Conservation (phyloP, 2,329 filamentous ascomycete genomes). For the Colletotrichum limetticola region DNA sequence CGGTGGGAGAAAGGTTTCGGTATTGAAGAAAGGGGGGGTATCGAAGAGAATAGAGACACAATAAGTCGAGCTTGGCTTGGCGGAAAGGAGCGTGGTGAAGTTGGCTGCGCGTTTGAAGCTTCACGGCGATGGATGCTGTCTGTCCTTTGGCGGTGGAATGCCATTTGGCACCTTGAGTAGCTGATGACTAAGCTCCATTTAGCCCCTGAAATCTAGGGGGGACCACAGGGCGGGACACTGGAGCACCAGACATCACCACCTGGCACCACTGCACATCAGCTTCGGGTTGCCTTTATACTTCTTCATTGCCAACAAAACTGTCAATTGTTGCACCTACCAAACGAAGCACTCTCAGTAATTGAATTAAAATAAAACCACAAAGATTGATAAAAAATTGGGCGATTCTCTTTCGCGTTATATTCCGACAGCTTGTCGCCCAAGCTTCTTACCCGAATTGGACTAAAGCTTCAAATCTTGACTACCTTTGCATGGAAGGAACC, state of each 20-base stretch:
- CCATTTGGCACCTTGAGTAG: slow-evolving; percentile 18
- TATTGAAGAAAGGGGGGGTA: slow-evolving; percentile 1
- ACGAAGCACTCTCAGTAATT: no score
- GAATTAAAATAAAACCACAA: background rate
- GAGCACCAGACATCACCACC: background rate
- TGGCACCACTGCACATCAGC: no score
- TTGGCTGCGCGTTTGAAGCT: slow-evolving; percentile 31
- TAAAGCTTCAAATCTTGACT: background rate
- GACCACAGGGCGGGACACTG: background rate
- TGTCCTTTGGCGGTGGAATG: slow-evolving; percentile 32
- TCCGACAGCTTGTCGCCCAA: background rate
- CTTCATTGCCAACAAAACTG: no score
- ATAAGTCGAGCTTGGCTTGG: background rate
- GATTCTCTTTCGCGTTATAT: background rate
- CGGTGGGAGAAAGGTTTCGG: slow-evolving; percentile 48
- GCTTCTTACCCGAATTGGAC: background rate
- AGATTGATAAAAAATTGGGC: rapidly evolving
- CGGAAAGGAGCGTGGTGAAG: slow-evolving; percentile 42
- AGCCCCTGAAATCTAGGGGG: slow-evolving; percentile 32
- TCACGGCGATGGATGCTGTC: slow-evolving; percentile 30
- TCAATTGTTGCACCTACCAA: no score
- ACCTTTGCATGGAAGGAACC: background rate
- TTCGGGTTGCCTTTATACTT: no score
- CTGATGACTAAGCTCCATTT: slow-evolving; percentile 26
- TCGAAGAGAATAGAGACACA: background rate